Evolutionary conservation across 2,329 filamentous ascomycete species (phyloP), one percentile per base, ranked within the genome.

Genomic region (Colletotrichum australisinense): DNA sequence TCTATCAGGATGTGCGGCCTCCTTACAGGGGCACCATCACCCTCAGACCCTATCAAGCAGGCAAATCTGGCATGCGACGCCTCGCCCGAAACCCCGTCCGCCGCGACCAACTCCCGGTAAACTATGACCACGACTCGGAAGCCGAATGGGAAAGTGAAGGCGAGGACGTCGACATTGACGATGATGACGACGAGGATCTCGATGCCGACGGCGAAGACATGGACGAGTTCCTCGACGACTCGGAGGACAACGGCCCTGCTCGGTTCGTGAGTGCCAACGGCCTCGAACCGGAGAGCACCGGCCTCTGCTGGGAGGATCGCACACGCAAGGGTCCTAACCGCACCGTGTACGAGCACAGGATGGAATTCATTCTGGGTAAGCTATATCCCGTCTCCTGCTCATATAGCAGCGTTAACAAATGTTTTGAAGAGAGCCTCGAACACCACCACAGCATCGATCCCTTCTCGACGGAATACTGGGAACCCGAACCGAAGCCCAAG

Each of bases 191-290:
- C 84, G 95, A 88, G 86, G 95, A 89, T n/a, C 75, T 86, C 0
- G 93, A 93, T 70, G 93, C 93, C 71, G 93, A 91, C n/a, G 93
- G 94, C 19, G 95, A 97, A 73, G 95, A 97, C 73, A 93, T 98
- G 92, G 94, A 95, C 4, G 95, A 92, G 22, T 98, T 98, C 79
- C 86, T 98, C 1, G 95, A 98, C 77, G 94, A 97, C 77, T 94
- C 94, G 6, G 94, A 97, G 66, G 94, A 97, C 74, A 79, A 82
- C 78, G 89, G 84, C 73, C 84, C 82, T 80, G 86, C 83, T 75
- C 86, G 81, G 88, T 89, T 86, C 85, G 89, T 80, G 82, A 92
- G 83, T 89, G 78, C 89, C 86, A 91, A 92, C 35, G 91, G 94
- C 76, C 87, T 97, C 78, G 90, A 95, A 78, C 94, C 95, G 0